Conservation (phyloP, 2,329 filamentous ascomycete genomes). For the Tolypocladium nubicola region DNA sequence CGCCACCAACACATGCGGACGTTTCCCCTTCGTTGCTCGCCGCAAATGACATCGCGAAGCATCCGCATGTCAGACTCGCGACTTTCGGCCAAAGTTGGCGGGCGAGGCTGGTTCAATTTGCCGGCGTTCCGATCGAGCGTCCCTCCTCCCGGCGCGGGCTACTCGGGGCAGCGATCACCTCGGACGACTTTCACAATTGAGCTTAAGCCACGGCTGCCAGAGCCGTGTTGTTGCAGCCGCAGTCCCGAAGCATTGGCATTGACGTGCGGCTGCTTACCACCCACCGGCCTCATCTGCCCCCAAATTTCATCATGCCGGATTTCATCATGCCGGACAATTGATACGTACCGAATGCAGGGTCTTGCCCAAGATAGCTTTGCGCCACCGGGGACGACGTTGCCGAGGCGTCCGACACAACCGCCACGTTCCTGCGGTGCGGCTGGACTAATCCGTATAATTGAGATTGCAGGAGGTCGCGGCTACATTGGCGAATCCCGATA, state of each 20-base stretch:
- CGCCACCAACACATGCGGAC: background rate
- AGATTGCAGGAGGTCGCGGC: background rate
- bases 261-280: background rate
- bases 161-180: background rate
- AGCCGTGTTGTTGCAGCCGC: background rate
- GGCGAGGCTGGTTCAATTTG: too few species aligned
- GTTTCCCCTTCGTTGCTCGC: background rate
- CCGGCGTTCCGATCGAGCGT: background rate
- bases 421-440: background rate
- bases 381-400: too few species aligned
- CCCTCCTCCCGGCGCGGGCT: background rate
- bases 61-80: background rate
- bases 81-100: background rate
- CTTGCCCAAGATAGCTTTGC: too few species aligned
- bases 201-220: background rate
- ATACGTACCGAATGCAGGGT: background rate
- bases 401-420: background rate
- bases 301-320: background rate
- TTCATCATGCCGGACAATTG: background rate
- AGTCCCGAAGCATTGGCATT: background rate
- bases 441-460: background rate
- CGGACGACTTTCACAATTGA: background rate
- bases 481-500: background rate
- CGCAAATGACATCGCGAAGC: background rate
- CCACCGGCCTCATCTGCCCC: background rate